Conservation (phyloP, 2,329 filamentous ascomycete species). For the Bimuria novae-zelandiae region DNA sequence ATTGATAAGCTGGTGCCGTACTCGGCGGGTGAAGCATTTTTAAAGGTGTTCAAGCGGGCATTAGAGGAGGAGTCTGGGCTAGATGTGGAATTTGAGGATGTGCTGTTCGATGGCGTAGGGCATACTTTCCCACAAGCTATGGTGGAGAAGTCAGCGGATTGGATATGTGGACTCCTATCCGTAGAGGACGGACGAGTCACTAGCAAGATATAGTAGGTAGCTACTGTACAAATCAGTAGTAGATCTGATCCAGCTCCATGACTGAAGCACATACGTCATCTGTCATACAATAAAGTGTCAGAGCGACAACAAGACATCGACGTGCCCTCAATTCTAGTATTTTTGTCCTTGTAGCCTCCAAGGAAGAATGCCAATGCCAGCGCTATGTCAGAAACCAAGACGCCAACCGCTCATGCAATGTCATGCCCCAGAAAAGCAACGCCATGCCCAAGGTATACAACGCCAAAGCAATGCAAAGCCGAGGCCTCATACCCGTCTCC, state of each 20-base stretch:
- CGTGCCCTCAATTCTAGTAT: too few species aligned
- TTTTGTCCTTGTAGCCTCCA: too few species aligned
- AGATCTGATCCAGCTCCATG: too few species aligned
- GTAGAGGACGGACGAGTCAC: constrained; percentile 13
- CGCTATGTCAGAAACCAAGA: neutral
- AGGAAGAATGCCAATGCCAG: too few species aligned
- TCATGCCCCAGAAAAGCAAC: too few species aligned
- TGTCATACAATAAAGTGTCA: neutral
- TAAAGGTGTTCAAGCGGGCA: constrained; percentile 64
- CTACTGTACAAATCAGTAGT: too few species aligned
- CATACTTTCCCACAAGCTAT: constrained; percentile 72
- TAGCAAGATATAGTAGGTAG: constrained; percentile 35
- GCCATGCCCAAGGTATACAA: constrained; percentile 6
- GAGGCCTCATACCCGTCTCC: neutral
- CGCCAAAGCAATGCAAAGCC: constrained; percentile 3
- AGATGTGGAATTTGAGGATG: constrained; percentile 64
- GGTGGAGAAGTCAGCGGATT: constrained; percentile 67
- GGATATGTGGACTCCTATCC: constrained; percentile 57
- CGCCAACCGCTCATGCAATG: neutral
- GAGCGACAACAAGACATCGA: too few species aligned
- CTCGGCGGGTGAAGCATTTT: constrained; percentile 61
- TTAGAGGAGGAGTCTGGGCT: constrained; percentile 56
- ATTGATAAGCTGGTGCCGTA: constrained; percentile 77
- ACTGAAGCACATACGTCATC: neutral
- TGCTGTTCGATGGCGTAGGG: constrained; percentile 69